These are phyloP conservation scores for Boletus patriciae DNA, from an alignment of 768 basidiomycete genomes.

Conservation along the genomic window DNA sequence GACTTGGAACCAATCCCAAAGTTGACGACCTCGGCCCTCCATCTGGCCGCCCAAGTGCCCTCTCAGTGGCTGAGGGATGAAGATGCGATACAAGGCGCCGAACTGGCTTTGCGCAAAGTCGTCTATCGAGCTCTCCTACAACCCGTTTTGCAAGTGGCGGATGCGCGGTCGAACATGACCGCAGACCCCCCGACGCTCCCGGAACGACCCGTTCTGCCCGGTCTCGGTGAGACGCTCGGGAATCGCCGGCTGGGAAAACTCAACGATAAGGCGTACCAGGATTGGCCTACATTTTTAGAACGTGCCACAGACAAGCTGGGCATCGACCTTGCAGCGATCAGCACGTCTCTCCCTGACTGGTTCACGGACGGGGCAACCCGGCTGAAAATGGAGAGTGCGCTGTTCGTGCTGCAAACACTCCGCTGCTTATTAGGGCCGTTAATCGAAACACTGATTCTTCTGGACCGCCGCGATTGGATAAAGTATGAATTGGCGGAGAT, in stretches of 20 bases:
- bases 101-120: constrained; percentile 64
- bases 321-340: constrained; percentile 17
- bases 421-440: constrained; percentile 69
- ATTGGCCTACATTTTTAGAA: constrained; percentile 51
- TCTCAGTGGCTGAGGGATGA: constrained; percentile 53
- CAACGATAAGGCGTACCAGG: constrained; percentile 47
- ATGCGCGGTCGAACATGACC: not conserved
- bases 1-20: constrained; percentile 16
- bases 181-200: not conserved
- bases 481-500: constrained; percentile 37
- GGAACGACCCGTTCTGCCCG: constrained; percentile 15
- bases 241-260: constrained; percentile 54
- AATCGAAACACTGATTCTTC: constrained; percentile 63
- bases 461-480: constrained; percentile 64
- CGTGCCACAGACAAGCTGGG: constrained; percentile 30
- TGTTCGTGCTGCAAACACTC: constrained; percentile 63
- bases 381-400: constrained; percentile 37
- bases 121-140: constrained; percentile 69
- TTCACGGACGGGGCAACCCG: constrained; percentile 22
- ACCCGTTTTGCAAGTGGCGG: constrained; percentile 21
- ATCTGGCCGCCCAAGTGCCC: constrained; percentile 73
- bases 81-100: constrained; percentile 35
- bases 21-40: constrained; percentile 46
- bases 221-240: constrained; percentile 41
- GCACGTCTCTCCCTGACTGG: constrained; percentile 20